Percentiles rank a stretch among this genome's conserved stretches.
Conservation (phyloP, 1,139 yeast genomes). For the Yamadazyma spencermartinsiae region DNA sequence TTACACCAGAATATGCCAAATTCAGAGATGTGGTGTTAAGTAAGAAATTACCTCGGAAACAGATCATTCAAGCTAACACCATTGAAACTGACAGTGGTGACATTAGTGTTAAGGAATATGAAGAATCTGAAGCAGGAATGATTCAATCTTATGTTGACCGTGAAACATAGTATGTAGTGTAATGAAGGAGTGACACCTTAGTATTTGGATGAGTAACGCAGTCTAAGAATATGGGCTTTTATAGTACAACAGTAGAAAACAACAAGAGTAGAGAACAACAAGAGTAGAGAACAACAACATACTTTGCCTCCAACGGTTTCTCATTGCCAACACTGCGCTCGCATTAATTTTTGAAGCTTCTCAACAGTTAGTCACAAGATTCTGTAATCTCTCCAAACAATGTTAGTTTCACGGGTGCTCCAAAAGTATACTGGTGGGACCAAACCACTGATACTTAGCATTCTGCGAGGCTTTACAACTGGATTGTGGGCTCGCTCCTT, state of each 20-base stretch:
- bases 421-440: background rate
- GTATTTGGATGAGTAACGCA: too few relatives aligned
- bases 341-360: too few relatives aligned
- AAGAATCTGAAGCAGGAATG: constrained; percentile 73
- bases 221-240: too few relatives aligned
- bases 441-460: too few relatives aligned
- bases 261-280: too few relatives aligned
- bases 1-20: constrained; percentile 59
- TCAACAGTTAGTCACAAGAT: too few relatives aligned
- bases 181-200: too few relatives aligned
- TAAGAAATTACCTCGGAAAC: constrained; percentile 80
- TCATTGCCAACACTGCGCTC: too few relatives aligned
- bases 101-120: constrained; percentile 69
- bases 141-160: constrained; percentile 76
- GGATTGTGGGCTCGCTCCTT: too few relatives aligned
- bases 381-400: background rate
- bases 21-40: constrained; percentile 67
- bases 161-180: constrained; percentile 19
- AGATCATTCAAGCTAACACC: constrained; percentile 81
- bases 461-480: background rate
- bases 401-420: background rate
- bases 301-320: too few relatives aligned
- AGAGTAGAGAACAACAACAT: too few relatives aligned
- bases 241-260: too few relatives aligned
- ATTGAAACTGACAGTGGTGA: constrained; percentile 25